Evolutionary conservation across 306 rosid genomes (phyloP), one percentile per base, ranked within the genome.

Genomic region (Coriaria nepalensis): DNA sequence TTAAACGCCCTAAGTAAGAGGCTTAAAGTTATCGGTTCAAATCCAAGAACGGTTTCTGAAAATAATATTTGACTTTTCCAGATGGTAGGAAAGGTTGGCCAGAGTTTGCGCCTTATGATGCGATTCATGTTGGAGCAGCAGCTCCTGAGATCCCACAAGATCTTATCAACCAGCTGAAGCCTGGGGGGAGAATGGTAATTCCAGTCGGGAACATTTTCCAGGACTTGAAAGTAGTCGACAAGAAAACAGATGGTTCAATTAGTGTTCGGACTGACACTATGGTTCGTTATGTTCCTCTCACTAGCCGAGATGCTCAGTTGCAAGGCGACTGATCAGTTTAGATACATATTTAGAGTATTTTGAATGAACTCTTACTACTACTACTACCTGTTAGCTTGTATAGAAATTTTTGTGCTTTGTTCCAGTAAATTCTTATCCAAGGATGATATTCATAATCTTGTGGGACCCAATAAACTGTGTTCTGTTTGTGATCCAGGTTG

Each of bases 51-150:
- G 43, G 32, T 57, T 9, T 6, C 12, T 37, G 45, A 2, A 11
- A 35, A 40, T 40, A 6, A 32, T 49, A 53, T 52, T 37, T 43
- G 60, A 47, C 33, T 42, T 41, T 53, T 35, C 52, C 74, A 92
- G 99, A 92, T 70, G 96, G 99, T 49, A 78, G 99, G 77, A 59
- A 70, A 48, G 96, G 96, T 41, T 92, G 94, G 94, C 73, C 81
- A 0, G 93, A 78, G 68, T 70, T 41, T 55, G 93, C 78, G 33
- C 81, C 99, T n/a, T 92, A 86, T 49, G 93, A 86, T 53, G 93
- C 99, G 32, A 86, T 92, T 66, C 96, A 86, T 39, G 99, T 92
- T 5, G 99, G 99, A 50, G 99, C 96, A 20, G 99, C 99, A 0
- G 94, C 94, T 34, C 55, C 78, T 5, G 93, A 92, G 74, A 85